Evolutionary conservation across 2,329 filamentous ascomycete species (phyloP), one percentile per base, ranked within the genome.

Genomic region (Fonsecaea erecta): DNA sequence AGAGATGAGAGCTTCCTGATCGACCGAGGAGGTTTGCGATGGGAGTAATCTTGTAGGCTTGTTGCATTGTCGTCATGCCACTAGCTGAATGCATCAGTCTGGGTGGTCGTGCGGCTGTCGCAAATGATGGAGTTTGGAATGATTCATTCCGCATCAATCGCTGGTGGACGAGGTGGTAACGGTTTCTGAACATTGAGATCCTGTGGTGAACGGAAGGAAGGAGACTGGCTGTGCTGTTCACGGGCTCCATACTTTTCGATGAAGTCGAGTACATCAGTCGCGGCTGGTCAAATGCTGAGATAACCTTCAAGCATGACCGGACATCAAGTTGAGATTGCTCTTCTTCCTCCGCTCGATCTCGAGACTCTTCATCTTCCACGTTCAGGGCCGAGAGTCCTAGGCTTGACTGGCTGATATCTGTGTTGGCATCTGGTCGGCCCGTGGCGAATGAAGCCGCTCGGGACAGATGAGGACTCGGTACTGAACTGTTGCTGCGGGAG

Each of bases 141-240:
- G 91, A 89, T 77, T 97, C 93, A 75, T 97, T 97, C 55, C 95
- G 89, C 46, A 98, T 85, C 18, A 98, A 85, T 18, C 95, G 89
- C 76, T 98, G 94, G 75, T 97, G 91, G 57, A 98, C 90, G 61
- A 98, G 85, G 72, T 97, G 90, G 76, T 96, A 98, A 68, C 93
- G 86, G 75, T 97, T 93, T 70, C 93, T 87, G 78, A 97, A 97
- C 52, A 95, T 82, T 2, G 87, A 83, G 1, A 92, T 97, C 77
- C 96, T 97, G 74, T 93, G 90, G 5, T 88, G 86, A 16, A 92
- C 88, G 8, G 86, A 82, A 0, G 96, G 92, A 68, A 99, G 82
- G 46, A 94, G 75, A 1, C 89, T 89, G 14, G 90, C 86, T 69
- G 87, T 87, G 12, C 84, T 82, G 3, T 83, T 81, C 59, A 89